Conservation (phyloP, 352 stramenopile species). For the Phytophthora uliginosa region DNA sequence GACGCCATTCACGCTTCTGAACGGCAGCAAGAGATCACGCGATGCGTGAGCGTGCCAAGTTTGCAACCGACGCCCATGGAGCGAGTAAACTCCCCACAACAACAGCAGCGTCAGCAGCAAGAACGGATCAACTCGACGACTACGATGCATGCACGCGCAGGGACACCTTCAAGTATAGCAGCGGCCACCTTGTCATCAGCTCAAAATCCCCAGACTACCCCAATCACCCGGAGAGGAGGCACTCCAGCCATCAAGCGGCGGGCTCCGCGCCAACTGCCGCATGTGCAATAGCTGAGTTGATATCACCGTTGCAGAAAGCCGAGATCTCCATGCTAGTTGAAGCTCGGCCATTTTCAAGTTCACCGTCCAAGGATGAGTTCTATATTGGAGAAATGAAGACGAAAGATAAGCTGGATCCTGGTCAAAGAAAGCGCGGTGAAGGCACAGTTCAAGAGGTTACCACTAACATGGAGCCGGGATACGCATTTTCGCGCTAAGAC, state of each 20-base stretch:
- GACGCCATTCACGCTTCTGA: slow-evolving; percentile 31
- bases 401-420: no score
- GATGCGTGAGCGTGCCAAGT: slow-evolving; percentile 66
- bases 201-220: background rate
- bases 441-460: no score
- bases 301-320: background rate
- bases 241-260: slow-evolving; percentile 34
- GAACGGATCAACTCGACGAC: slow-evolving; percentile 5
- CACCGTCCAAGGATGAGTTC: no score
- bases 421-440: no score
- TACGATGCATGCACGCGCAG: slow-evolving; percentile 1
- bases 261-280: slow-evolving; percentile 29
- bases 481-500: no score
- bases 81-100: slow-evolving; percentile 38
- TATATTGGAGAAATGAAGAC: no score
- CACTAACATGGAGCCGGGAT: no score
- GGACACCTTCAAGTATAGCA: slow-evolving; percentile 16
- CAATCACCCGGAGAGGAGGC: slow-evolving; percentile 13
- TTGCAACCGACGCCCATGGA: slow-evolving; percentile 73
- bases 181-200: background rate
- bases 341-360: no score
- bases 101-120: slow-evolving; percentile 21
- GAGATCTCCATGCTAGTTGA: no score
- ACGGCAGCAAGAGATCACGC: slow-evolving; percentile 49
- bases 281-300: slow-evolving; percentile 24